Base-by-base conservation (phyloP, 768 basidiomycete genomes). In the Auriscalpium orientale region DNA sequence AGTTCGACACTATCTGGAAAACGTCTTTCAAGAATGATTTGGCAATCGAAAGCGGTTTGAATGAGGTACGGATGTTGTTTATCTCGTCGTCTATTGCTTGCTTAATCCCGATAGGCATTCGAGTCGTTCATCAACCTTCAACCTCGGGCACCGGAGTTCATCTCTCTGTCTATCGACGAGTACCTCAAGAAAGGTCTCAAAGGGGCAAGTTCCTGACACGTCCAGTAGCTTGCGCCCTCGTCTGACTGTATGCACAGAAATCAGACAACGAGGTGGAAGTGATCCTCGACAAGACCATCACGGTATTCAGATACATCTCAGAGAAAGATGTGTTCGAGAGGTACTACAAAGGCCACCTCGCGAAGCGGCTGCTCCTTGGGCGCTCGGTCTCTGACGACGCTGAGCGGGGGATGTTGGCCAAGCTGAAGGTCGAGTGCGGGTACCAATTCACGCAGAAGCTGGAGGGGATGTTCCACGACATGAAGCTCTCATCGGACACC, bases 391-490 rank as follows among this genome's bases (percentile, higher is more conserved):
- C 94, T 0, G 97, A 99, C 63, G 97, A 99, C 70, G 95, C 97
- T 3, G 97, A 99, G 67, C 87, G 90, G 47, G 91, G 89, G 56
- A 98, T 99, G 94, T 80, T 99, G 1, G 87, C 92, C 47, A 98
- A 97, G 71, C 83, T 99, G 65, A 98, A 98, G 73, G 80, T 95
- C 22, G 95, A 98, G 72, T 95, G 90, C 65, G 95, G 95, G 8
- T 87, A 86, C 64, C 92, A 95, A 67, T 99, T 98, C 70, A 98
- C 97, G 1, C 92, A 95, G 71, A 95, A 95, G 69, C 76, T 98
- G 65, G 95, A 99, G 70, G 95, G 95, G 56, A 99, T 99, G 95
- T 97, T 99, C 81, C 80, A 91, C 61, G 95, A 98, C 67, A 94
- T 99, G 84, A 90, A 84, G 64, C 69, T 95, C 33, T 95, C 92